Percentiles rank a stretch among this genome's conserved stretches.
Conservation (phyloP, 768 basidiomycete genomes). For the Boletus barrowsii region DNA sequence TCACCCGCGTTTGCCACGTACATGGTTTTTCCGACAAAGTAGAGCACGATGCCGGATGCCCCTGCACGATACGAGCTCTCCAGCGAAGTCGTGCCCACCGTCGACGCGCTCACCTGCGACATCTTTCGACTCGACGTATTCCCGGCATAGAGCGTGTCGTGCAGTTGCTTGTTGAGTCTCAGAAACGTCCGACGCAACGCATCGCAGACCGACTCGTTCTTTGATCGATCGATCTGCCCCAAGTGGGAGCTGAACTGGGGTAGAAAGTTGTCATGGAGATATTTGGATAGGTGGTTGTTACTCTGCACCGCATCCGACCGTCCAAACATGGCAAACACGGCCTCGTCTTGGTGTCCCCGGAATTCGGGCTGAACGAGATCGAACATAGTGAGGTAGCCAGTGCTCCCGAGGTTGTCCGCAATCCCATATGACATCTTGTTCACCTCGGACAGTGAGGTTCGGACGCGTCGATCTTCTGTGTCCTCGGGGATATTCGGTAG, state of each 20-base stretch:
- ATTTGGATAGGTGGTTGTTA: slow-evolving; percentile 75
- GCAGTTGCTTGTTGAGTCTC: slow-evolving; percentile 76
- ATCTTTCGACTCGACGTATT: slow-evolving; percentile 56
- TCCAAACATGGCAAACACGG: slow-evolving; percentile 96
- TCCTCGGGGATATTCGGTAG: slow-evolving; percentile 74
- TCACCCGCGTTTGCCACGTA: slow-evolving; percentile 91
- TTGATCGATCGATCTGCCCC: slow-evolving; percentile 35
- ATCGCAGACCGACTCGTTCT: slow-evolving; percentile 57
- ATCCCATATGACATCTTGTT: slow-evolving; percentile 95
- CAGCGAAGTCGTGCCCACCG: slow-evolving; percentile 29
- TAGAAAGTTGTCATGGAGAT: slow-evolving; percentile 78
- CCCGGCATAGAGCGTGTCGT: slow-evolving; percentile 57
- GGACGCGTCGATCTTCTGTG: slow-evolving; percentile 83
- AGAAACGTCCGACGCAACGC: slow-evolving; percentile 88
- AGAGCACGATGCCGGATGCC: slow-evolving; percentile 83
- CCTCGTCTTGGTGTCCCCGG: slow-evolving; percentile 70
- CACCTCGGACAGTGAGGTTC: slow-evolving; percentile 85
- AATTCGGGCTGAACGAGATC: slow-evolving; percentile 91
- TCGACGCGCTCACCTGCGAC: slow-evolving; percentile 58
- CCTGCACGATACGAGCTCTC: slow-evolving; percentile 65
- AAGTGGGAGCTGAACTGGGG: slow-evolving; percentile 60
- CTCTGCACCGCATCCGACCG: slow-evolving; percentile 54
- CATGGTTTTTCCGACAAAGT: slow-evolving; percentile 74
- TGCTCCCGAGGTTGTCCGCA: slow-evolving; percentile 82
- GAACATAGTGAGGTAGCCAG: slow-evolving; percentile 81